Percentiles rank a stretch among this genome's conserved stretches.
These are phyloP conservation scores for Mimosa bimucronata DNA, from an alignment of 306 rosid genomes.

Conservation along the genomic window DNA sequence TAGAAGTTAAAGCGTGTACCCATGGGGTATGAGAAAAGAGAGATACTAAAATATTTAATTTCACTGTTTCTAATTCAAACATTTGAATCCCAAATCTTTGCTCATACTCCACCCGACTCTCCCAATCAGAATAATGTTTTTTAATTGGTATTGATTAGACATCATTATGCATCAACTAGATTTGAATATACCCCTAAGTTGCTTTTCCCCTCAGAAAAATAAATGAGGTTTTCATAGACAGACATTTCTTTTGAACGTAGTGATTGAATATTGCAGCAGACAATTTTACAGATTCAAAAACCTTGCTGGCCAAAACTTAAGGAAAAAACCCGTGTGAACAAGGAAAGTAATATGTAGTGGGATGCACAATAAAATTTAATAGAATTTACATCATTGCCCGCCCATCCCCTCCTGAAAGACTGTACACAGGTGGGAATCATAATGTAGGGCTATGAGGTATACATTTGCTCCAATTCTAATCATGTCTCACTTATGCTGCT, in stretches of 20 bases:
- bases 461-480: conserved; percentile 50
- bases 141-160: not conserved
- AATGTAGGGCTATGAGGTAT: conserved; percentile 49
- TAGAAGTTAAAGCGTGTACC: not conserved
- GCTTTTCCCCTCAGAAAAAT: not conserved
- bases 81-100: not conserved
- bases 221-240: not conserved
- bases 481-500: conserved; percentile 39
- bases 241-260: not conserved
- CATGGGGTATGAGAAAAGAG: no score
- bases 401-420: conserved; percentile 51
- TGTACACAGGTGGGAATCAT: conserved; percentile 48
- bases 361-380: conserved; percentile 49
- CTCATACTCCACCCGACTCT: not conserved
- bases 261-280: not conserved
- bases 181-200: not conserved
- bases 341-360: conserved; percentile 41
- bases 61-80: not conserved
- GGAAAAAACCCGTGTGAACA: conserved; percentile 19
- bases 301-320: not conserved
- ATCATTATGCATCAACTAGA: not conserved
- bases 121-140: not conserved
- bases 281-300: conserved; percentile 29
- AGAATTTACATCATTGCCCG: conserved; percentile 63
- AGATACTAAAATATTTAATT: no score